Evolutionary conservation across 148 eudicot species (phyloP).

Genomic region (Cornus florida): DNA sequence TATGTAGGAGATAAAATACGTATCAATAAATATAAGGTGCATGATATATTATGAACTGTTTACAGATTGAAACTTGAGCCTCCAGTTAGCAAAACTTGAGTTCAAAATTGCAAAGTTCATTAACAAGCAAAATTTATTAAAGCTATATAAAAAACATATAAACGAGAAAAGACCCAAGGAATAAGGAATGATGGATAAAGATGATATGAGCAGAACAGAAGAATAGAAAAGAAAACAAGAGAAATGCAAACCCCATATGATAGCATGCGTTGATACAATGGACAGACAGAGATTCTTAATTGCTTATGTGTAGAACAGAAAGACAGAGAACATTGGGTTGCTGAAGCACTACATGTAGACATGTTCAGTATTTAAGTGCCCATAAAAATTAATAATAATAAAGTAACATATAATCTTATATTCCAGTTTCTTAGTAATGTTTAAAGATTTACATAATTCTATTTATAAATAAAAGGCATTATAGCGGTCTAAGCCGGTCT

Average conservation of each 20-base stretch:
- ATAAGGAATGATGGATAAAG: neutral
- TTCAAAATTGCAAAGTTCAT: neutral
- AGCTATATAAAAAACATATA: neutral
- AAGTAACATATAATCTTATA: no score
- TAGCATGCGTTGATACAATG: neutral
- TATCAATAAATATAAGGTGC: neutral
- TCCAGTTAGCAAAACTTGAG: neutral
- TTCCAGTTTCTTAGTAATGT: no score
- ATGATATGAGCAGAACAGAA: neutral
- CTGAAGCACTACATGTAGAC: neutral
- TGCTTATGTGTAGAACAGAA: neutral
- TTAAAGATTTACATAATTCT: no score
- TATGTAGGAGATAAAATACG: neutral
- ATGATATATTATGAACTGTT: neutral
- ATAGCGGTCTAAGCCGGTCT: no score
- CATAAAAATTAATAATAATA: no score
- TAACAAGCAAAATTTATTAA: neutral
- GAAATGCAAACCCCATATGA: neutral
- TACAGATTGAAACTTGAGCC: neutral
- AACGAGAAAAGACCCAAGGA: neutral
- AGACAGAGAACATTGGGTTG: neutral
- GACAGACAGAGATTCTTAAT: neutral
- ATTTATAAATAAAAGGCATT: neutral
- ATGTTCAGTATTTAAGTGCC: neutral
- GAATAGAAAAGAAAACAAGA: neutral